Evolutionary conservation across 257 asterid genomes (phyloP).

Genomic region (Asclepias syriaca): DNA sequence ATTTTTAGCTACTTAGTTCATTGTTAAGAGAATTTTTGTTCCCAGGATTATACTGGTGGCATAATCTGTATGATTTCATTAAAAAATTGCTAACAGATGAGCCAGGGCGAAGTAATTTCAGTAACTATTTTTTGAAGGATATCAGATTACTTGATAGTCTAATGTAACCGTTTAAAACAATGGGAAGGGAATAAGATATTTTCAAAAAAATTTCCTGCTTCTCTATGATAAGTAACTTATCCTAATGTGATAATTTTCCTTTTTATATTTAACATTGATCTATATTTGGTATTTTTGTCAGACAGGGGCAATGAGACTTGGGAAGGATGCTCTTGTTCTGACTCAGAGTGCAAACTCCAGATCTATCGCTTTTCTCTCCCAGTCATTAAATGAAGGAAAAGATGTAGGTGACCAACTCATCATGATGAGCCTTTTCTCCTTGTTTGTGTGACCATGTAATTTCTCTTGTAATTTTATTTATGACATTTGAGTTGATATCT

Average conservation of each 20-base stretch:
- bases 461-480: background rate
- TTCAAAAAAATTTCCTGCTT: background rate
- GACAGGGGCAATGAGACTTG: conserved; percentile 85
- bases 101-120: background rate
- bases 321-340: conserved; percentile 82
- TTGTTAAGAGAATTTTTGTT: background rate
- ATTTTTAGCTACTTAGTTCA: background rate
- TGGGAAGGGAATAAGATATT: background rate
- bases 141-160: background rate
- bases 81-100: background rate
- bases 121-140: background rate
- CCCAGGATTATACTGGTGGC: background rate
- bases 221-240: background rate
- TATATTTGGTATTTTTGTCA: conserved; percentile 22
- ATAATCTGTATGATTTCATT: background rate
- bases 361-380: conserved; percentile 79
- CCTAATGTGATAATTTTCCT: background rate
- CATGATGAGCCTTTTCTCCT: conserved; percentile 3
- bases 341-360: conserved; percentile 67
- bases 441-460: background rate
- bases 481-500: conserved; percentile 2
- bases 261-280: background rate
- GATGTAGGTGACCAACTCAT: conserved; percentile 37
- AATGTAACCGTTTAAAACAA: background rate
- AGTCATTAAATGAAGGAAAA: conserved; percentile 66